phyloP scores from a whole-genome alignment of 2,329 filamentous ascomycete genomes.

The Colletotrichum caudatum region DNA sequence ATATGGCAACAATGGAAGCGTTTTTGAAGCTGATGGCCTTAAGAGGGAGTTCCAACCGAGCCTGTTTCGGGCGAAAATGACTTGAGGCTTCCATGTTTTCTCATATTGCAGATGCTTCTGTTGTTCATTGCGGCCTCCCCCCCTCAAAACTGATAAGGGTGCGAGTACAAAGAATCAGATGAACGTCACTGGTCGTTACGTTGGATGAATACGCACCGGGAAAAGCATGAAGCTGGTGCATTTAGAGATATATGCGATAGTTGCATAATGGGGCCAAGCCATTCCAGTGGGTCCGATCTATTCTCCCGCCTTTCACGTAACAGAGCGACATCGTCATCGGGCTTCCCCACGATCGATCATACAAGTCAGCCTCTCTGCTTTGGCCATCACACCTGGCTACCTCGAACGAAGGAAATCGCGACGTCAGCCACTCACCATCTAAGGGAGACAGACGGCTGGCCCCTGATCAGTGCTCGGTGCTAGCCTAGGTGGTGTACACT shows the following conservation, averaged over 20 bases:
- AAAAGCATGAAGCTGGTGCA: background rate
- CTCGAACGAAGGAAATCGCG: background rate
- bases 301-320: background rate
- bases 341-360: conserved; percentile 2
- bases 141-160: background rate
- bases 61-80: too few species aligned
- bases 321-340: conserved; percentile 17
- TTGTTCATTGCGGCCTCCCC: background rate
- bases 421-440: background rate
- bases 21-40: background rate
- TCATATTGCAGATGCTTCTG: background rate
- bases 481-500: background rate
- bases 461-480: background rate
- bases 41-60: too few species aligned
- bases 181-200: conserved; percentile 8
- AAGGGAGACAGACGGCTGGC: background rate
- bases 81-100: background rate
- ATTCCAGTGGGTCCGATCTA: conserved; percentile 32
- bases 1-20: background rate
- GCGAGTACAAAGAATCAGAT: conserved; percentile 4
- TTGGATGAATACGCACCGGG: background rate
- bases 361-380: background rate
- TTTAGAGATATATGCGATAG: background rate
- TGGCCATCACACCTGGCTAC: background rate
- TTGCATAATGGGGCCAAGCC: background rate